Conservation (phyloP, 2,329 filamentous ascomycete species). For the Colletotrichum spaethianum region DNA sequence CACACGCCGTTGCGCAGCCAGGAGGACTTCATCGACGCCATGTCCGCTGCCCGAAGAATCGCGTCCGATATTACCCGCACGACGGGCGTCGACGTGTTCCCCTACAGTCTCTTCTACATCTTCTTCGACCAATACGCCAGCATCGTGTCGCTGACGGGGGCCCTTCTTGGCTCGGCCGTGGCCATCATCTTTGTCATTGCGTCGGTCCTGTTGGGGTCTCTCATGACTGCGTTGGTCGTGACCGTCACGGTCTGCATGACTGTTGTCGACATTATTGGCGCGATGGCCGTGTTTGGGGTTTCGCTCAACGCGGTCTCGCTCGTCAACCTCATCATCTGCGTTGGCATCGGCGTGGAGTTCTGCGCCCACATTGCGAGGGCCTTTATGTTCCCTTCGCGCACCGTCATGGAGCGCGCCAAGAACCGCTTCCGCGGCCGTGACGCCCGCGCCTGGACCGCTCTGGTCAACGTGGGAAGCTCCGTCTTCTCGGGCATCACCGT, state of each 20-base stretch:
- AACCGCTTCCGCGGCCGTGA: constrained; percentile 85
- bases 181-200: constrained; percentile 88
- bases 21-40: constrained; percentile 92
- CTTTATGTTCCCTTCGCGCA: constrained; percentile 91
- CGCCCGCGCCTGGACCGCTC: constrained; percentile 89
- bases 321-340: constrained; percentile 96
- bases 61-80: constrained; percentile 79
- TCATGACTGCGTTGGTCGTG: constrained; percentile 85
- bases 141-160: constrained; percentile 84
- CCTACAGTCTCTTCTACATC: constrained; percentile 98
- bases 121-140: constrained; percentile 98
- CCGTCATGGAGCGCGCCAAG: constrained; percentile 85
- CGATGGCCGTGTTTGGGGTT: constrained; percentile 91
- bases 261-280: constrained; percentile 92
- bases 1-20: constrained; percentile 91
- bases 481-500: constrained; percentile 97
- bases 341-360: constrained; percentile 97
- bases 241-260: constrained; percentile 93
- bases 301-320: constrained; percentile 95
- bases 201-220: constrained; percentile 84
- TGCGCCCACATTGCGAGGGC: constrained; percentile 96
- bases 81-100: constrained; percentile 88
- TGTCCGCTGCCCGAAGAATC: constrained; percentile 90
- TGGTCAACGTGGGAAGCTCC: constrained; percentile 94
- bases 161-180: constrained; percentile 85